phyloP scores from a whole-genome alignment of 345 rosid species.

The Gossypium ekmanianum region DNA sequence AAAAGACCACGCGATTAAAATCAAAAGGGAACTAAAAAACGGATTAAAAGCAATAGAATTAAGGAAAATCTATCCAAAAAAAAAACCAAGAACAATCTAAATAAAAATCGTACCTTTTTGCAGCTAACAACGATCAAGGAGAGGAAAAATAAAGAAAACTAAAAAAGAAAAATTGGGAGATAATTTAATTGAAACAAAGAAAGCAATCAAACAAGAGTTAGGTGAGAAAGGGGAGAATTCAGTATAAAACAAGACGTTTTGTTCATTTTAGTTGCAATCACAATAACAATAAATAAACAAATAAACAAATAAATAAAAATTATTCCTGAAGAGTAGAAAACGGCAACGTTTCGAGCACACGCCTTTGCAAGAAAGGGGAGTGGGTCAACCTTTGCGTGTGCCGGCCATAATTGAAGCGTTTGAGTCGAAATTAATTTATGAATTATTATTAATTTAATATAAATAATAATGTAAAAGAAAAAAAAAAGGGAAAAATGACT shows the following conservation, averaged over 20 bases:
- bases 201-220: slow-evolving; percentile 24
- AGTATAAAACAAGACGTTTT: slow-evolving; percentile 2
- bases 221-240: slow-evolving; percentile 17
- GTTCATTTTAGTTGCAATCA: background rate
- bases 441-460: background rate
- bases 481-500: no score
- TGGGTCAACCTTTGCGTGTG: slow-evolving; percentile 10
- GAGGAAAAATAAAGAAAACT: background rate
- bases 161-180: slow-evolving; percentile 1
- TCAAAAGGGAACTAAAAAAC: background rate
- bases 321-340: slow-evolving; percentile 1
- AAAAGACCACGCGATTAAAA: background rate
- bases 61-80: background rate
- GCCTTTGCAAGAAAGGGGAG: slow-evolving; percentile 8
- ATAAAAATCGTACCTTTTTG: slow-evolving; percentile 3
- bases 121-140: background rate
- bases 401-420: background rate
- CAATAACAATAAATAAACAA: background rate
- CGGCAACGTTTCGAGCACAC: slow-evolving; percentile 51
- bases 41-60: background rate
- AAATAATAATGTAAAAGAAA: no score
- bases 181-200: slow-evolving; percentile 4
- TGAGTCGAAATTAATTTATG: background rate
- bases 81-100: background rate
- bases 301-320: background rate